Conservation (phyloP, 176 grass and related monocot genomes). For the Oryza longistaminata region DNA sequence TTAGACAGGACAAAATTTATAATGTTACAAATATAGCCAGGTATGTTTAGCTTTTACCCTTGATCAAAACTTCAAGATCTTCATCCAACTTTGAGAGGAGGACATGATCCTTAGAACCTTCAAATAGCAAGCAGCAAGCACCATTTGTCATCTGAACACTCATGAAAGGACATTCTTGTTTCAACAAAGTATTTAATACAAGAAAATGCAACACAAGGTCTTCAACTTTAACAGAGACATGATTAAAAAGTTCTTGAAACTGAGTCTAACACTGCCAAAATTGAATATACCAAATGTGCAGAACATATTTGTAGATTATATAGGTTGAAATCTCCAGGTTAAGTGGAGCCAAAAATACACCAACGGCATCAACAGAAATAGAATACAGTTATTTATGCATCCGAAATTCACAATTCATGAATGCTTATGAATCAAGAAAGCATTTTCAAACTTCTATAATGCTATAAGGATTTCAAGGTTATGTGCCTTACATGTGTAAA, state of each 20-base stretch:
- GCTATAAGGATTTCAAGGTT: conserved; percentile 7
- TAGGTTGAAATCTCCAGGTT: neutral
- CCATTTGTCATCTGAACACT: conserved; percentile 68
- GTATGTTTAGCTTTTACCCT: conserved; percentile 43
- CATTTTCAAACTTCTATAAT: conserved; percentile 18
- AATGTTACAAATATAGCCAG: conserved; percentile 1
- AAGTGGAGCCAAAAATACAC: conserved; percentile 5
- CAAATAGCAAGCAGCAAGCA: conserved; percentile 68
- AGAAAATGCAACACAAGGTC: conserved; percentile 23
- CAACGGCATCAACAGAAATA: neutral
- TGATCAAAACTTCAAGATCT: conserved; percentile 49
- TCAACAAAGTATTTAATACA: conserved; percentile 39
- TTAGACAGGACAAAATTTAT: conserved; percentile 8
- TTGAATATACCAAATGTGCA: neutral
- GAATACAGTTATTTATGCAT: neutral
- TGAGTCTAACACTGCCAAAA: neutral
- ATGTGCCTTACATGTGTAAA: conserved; percentile 50
- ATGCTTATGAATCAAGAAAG: neutral
- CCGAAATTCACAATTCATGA: neutral
- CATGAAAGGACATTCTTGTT: conserved; percentile 47
- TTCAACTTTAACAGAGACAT: neutral
- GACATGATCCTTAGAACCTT: conserved; percentile 54
- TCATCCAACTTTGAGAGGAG: conserved; percentile 43
- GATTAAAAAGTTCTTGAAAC: conserved; percentile 5
- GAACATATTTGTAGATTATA: neutral